Percentiles rank a stretch among this genome's conserved stretches.
Evolutionary conservation across 2,329 filamentous ascomycete genomes (phyloP).

Genomic region (Neopestalotiopsis sp.): DNA sequence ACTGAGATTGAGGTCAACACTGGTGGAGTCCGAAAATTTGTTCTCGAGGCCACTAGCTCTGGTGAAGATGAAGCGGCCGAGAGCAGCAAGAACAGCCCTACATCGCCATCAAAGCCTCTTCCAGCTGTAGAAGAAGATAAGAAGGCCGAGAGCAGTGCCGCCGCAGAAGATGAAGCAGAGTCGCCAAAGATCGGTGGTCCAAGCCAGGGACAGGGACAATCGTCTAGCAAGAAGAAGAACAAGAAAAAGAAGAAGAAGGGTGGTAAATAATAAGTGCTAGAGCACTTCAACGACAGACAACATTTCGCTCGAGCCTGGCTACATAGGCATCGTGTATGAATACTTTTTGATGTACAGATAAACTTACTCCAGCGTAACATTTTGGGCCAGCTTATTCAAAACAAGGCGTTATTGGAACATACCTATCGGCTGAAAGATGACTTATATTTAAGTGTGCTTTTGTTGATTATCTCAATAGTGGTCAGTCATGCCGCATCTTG

Average conservation of each 20-base stretch:
- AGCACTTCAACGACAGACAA: background rate
- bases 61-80: conserved; percentile 40
- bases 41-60: conserved; percentile 69
- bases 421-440: no score
- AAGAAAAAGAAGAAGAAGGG: conserved; percentile 45
- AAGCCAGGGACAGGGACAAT: background rate
- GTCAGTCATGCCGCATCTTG: no score
- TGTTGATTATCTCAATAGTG: no score
- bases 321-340: background rate
- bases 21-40: conserved; percentile 74
- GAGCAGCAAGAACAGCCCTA: conserved; percentile 20
- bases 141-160: background rate
- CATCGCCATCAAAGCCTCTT: background rate
- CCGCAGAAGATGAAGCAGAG: background rate
- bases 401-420: background rate
- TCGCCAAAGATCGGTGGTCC: background rate
- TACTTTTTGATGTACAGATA: conserved; percentile 5
- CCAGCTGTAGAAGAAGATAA: background rate
- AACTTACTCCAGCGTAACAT: background rate
- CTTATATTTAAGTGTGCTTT: no score
- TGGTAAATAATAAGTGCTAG: conserved; percentile 30
- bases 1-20: conserved; percentile 77
- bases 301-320: background rate
- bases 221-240: conserved; percentile 39
- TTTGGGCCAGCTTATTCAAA: background rate